A percentile compares a stretch with the other conserved stretches of the same genome.
These are phyloP conservation scores for Yamadazyma membranifaciens DNA, from an alignment of 1,139 yeast genomes.

Conservation along the genomic window DNA sequence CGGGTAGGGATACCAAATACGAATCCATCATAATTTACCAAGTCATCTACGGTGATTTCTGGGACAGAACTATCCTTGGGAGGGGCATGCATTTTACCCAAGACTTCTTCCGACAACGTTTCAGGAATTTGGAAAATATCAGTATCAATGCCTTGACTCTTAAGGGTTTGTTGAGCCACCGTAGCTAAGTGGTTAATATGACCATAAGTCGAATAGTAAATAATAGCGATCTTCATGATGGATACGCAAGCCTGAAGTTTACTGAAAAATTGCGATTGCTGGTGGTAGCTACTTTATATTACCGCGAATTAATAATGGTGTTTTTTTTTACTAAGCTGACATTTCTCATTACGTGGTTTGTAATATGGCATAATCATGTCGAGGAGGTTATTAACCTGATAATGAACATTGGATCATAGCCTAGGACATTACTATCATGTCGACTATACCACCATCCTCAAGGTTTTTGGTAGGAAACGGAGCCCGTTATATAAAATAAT, in stretches of 20 bases:
- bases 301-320: conserved; percentile 1
- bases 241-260: too few relatives aligned
- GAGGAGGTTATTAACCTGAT: too few relatives aligned
- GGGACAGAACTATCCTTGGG: conserved; percentile 41
- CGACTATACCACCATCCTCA: too few relatives aligned
- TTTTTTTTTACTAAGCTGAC: conserved; percentile 1
- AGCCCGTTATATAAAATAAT: conserved; percentile 53
- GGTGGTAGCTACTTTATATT: neutral
- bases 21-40: conserved; percentile 44
- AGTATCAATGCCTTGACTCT: conserved; percentile 34
- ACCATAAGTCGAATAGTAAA: conserved; percentile 63
- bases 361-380: neutral
- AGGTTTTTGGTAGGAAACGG: too few relatives aligned
- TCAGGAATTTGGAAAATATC: conserved; percentile 49
- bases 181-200: conserved; percentile 54
- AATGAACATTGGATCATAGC: too few relatives aligned
- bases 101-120: conserved; percentile 44
- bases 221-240: conserved; percentile 38
- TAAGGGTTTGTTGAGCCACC: conserved; percentile 42
- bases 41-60: conserved; percentile 36
- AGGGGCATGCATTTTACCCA: conserved; percentile 41
- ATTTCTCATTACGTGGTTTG: neutral
- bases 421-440: too few relatives aligned
- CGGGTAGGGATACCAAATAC: conserved; percentile 53
- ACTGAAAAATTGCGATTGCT: too few relatives aligned